Base-by-base conservation (phyloP, 768 basidiomycete species). In the Trametes elegans region DNA sequence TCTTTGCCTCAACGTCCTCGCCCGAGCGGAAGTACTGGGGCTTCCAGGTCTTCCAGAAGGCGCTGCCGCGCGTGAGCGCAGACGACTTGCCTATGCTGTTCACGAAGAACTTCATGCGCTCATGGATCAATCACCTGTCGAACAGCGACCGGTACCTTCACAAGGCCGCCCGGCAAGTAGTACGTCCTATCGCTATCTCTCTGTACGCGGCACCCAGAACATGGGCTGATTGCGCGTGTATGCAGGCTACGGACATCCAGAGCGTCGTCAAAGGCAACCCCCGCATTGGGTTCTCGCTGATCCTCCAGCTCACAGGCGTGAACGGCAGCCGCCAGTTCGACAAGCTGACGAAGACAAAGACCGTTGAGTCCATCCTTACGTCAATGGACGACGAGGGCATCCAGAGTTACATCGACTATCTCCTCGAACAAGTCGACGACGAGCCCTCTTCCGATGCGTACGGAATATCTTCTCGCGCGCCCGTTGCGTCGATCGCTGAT, bases 61-160 rank as follows among this genome's bases (percentile, higher is more conserved):
- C 92, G 7, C 74, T 97, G 36, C 79, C 81, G 14, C 83, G 84
- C 32, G 79, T 91, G 27, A 74, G 79, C 14, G 70, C 82, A 16
- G 71, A 80, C 40, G 86, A 83, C 49, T 76, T 96, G 62, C 88
- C 91, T 0, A 85, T 92, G 79, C 76, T 98, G 29, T 94, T 99
- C 69, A 95, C 91, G 18, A 88, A 87, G 64, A 94, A 97, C 68
- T 90, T 97, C 65, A 94, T 98, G 89, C 86, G 93, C 32, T 87
- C 88, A 32, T 96, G 95, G 92, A 95, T 96, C 56, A 96, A 96
- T 67, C 94, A 98, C 69, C 78, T 99, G 19, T 89, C 92, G 0
- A 86, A 90, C 49, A 79, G 79, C 40, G 95, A 98, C 69, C 82
- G 93, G 46, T 88, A 93, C 67, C 73, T 98, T 41, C 90, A 96